phyloP scores from a whole-genome alignment of 345 rosid genomes.

The Noccaea bulbosa region DNA sequence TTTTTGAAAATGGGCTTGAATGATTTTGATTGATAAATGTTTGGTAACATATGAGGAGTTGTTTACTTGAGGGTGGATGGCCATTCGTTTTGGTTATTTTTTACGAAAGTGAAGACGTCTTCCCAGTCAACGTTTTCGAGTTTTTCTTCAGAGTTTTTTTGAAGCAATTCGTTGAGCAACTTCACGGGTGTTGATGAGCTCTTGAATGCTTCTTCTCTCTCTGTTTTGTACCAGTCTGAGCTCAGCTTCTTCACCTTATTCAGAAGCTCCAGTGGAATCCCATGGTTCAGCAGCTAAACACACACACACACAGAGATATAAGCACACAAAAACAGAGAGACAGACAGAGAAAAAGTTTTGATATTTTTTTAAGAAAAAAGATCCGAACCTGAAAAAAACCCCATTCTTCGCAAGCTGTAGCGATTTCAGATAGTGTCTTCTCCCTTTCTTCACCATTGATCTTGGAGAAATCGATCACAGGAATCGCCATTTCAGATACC shows the following conservation, averaged over 20 bases:
- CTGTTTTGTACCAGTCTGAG: conserved; percentile 60
- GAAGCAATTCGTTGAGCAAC: conserved; percentile 50
- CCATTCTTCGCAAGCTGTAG: conserved; percentile 83
- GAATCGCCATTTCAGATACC: conserved; percentile 69
- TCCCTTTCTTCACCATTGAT: conserved; percentile 72
- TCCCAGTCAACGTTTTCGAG: conserved; percentile 83
- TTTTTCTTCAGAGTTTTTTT: conserved; percentile 49
- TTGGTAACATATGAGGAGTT: neutral
- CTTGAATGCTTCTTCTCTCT: conserved; percentile 75
- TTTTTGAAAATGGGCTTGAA: neutral
- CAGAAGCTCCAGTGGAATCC: conserved; percentile 69
- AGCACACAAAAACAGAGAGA: conserved; percentile 1
- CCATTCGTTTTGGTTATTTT: conserved; percentile 61
- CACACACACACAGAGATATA: conserved; percentile 4
- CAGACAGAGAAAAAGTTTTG: neutral
- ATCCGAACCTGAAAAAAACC: conserved; percentile 85
- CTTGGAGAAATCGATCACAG: conserved; percentile 87
- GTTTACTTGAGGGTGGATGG: conserved; percentile 68
- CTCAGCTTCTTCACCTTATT: conserved; percentile 73
- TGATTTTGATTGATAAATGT: neutral
- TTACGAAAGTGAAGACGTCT: conserved; percentile 74
- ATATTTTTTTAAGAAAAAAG: neutral
- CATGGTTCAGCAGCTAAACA: conserved; percentile 79
- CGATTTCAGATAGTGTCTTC: conserved; percentile 65
- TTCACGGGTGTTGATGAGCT: conserved; percentile 61